These are phyloP conservation scores for Xylaria hypoxylon DNA, from an alignment of 2,329 filamentous ascomycete species.

Conservation along the genomic window DNA sequence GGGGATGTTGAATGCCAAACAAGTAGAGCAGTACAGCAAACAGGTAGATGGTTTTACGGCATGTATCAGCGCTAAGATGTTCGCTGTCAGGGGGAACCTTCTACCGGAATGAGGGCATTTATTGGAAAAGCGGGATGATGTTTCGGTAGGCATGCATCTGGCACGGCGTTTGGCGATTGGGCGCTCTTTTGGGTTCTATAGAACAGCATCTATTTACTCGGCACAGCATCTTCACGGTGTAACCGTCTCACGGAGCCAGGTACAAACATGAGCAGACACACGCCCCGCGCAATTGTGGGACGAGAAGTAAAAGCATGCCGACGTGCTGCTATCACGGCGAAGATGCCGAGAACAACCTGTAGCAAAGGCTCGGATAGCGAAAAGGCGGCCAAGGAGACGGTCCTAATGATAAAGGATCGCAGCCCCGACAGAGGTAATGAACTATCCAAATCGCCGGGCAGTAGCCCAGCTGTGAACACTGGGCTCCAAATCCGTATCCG, in stretches of 20 bases:
- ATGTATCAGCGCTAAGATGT: constrained; percentile 95
- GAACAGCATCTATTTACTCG: constrained; percentile 35
- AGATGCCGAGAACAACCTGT: neutral
- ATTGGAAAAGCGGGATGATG: constrained; percentile 37
- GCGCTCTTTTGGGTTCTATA: constrained; percentile 44
- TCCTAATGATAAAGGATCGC: constrained; percentile 2
- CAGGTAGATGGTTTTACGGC: constrained; percentile 97
- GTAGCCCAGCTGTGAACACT: neutral
- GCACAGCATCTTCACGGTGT: constrained; percentile 25
- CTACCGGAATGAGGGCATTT: constrained; percentile 62
- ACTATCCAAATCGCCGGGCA: constrained; percentile 3
- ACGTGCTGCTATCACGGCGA: constrained; percentile 20
- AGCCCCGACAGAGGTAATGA: constrained; percentile 15
- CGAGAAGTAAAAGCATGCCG: constrained; percentile 17
- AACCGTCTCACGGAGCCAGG: constrained; percentile 22
- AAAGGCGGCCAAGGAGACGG: neutral
- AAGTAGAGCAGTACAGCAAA: constrained; percentile 97
- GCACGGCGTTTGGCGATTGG: constrained; percentile 52
- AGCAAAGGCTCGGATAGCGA: constrained; percentile 14
- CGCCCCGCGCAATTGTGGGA: constrained; percentile 9
- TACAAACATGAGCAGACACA: constrained; percentile 21
- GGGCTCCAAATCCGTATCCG: neutral
- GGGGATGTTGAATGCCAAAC: constrained; percentile 92
- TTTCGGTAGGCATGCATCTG: constrained; percentile 49
- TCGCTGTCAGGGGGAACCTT: constrained; percentile 83